These are phyloP conservation scores for Tylopilus intermedius DNA, from an alignment of 768 basidiomycete species.

Conservation along the genomic window DNA sequence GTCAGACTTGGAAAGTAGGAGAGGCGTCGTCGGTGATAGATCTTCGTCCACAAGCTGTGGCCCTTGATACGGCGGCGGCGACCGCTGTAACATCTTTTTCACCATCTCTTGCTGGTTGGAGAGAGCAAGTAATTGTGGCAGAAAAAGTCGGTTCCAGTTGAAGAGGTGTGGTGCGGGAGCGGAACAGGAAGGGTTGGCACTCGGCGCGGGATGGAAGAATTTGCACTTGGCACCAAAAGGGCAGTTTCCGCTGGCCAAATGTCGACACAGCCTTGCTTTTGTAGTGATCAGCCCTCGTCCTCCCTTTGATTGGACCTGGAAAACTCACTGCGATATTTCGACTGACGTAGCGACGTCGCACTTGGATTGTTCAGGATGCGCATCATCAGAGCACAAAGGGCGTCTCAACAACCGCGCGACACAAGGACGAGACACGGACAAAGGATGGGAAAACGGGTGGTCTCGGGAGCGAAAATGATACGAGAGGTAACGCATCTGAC, in stretches of 20 bases:
- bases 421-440: not conserved
- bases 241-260: constrained; percentile 34
- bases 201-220: constrained; percentile 31
- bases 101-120: constrained; percentile 3
- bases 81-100: not conserved
- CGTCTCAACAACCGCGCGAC: not conserved
- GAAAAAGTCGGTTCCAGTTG: constrained; percentile 16
- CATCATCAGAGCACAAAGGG: not conserved
- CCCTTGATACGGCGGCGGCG: constrained; percentile 6
- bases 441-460: not conserved
- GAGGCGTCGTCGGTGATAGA: constrained; percentile 16
- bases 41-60: constrained; percentile 18
- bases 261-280: constrained; percentile 36
- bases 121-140: constrained; percentile 14
- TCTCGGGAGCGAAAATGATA: constrained; percentile 6
- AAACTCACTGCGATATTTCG: constrained; percentile 31
- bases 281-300: constrained; percentile 1
- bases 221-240: constrained; percentile 36
- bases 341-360: constrained; percentile 12
- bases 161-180: constrained; percentile 14
- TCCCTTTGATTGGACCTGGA: not conserved
- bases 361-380: constrained; percentile 9
- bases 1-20: constrained; percentile 23
- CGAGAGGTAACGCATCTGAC: constrained; percentile 19
- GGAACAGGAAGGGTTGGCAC: constrained; percentile 11